Conservation (phyloP, 257 asterid genomes). For the Ilex asprella region DNA sequence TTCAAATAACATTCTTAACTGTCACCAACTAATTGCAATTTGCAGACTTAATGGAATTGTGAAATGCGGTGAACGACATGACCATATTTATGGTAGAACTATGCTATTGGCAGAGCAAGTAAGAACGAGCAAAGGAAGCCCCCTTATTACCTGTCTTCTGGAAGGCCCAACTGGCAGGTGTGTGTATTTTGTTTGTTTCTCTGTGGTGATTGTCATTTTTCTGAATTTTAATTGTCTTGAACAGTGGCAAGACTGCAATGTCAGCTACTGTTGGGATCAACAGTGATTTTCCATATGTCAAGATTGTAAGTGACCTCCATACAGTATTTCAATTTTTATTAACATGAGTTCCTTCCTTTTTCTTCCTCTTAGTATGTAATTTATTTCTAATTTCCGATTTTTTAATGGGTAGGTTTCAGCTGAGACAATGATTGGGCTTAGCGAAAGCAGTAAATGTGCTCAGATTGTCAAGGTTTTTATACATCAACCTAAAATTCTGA, state of each 20-base stretch:
- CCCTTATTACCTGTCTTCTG: conserved; percentile 83
- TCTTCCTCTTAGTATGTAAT: conserved; percentile 7
- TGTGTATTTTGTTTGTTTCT: conserved; percentile 13
- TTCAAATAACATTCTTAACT: background rate
- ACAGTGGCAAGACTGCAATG: conserved; percentile 98
- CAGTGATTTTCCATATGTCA: conserved; percentile 92
- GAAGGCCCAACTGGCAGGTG: conserved; percentile 99
- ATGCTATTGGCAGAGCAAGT: conserved; percentile 92
- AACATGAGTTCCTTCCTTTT: conserved; percentile 10
- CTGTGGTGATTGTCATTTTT: conserved; percentile 7
- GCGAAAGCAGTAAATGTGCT: conserved; percentile 94
- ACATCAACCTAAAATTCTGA: conserved; percentile 5
- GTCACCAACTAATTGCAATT: conserved; percentile 14
- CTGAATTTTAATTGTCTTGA: conserved; percentile 17
- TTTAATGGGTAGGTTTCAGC: conserved; percentile 72
- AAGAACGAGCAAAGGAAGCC: conserved; percentile 83
- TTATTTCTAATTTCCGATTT: conserved; percentile 11
- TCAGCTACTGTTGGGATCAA: conserved; percentile 89
- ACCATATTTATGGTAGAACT: conserved; percentile 65
- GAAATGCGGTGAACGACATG: conserved; percentile 77
- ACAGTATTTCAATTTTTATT: background rate
- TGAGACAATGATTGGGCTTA: conserved; percentile 93
- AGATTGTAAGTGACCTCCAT: conserved; percentile 64
- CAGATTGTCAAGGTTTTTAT: conserved; percentile 73
- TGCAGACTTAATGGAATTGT: conserved; percentile 78